Evolutionary conservation across 805 yeast species (phyloP).

Genomic region (Starmerella floris): DNA sequence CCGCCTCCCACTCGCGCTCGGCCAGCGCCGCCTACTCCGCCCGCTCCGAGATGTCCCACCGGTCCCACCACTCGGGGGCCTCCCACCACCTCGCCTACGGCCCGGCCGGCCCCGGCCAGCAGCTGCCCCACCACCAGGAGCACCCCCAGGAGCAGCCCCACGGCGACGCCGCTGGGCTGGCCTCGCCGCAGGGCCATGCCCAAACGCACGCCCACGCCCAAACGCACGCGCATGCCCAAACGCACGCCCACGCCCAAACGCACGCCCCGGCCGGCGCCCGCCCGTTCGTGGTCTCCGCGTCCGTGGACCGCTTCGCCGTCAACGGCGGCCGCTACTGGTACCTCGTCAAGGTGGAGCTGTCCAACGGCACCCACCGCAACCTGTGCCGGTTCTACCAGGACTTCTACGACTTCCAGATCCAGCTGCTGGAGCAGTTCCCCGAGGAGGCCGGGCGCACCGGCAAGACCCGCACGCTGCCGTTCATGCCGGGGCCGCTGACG

Average conservation of each 20-base stretch:
- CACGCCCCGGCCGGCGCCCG: not conserved
- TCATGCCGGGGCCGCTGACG: constrained; percentile 90
- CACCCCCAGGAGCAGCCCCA: not conserved
- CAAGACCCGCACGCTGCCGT: constrained; percentile 69
- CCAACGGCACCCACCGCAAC: constrained; percentile 55
- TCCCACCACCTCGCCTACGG: not conserved
- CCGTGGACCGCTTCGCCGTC: constrained; percentile 65
- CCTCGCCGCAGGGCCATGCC: not conserved
- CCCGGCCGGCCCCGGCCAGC: not conserved
- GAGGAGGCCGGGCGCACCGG: constrained; percentile 83
- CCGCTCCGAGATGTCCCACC: not conserved
- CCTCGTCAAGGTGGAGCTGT: constrained; percentile 50
- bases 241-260: constrained; percentile 8
- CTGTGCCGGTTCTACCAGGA: constrained; percentile 88
- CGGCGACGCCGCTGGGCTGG: not conserved
- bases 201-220: not conserved
- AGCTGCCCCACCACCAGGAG: not conserved
- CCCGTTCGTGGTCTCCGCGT: constrained; percentile 41
- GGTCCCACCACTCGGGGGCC: not conserved
- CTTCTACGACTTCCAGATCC: constrained; percentile 85
- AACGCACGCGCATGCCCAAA: not conserved
- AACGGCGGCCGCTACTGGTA: constrained; percentile 87
- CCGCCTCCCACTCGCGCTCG: constrained; percentile 3
- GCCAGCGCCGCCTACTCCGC: constrained; percentile 1
- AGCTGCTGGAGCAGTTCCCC: constrained; percentile 69